Base-by-base conservation (phyloP, 1,284 basidiomycete genomes). In the Ganoderma boninense region DNA sequence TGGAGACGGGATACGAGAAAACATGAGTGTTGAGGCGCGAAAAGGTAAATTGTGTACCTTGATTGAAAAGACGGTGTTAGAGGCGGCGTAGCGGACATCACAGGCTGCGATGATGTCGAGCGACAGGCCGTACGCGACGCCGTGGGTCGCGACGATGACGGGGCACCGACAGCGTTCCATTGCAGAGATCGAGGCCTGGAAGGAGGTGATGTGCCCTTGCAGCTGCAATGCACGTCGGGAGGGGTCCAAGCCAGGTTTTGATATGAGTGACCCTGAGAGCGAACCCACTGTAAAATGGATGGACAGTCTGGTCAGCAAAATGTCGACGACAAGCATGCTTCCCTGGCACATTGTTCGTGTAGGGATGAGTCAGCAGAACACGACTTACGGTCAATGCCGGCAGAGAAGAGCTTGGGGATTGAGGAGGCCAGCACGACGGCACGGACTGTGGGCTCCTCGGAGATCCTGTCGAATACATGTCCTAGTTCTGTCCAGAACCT, bases 101-200 rank as follows among this genome's bases (percentile, higher is more conserved):
- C 95, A 95, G 0, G 93, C 92, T 0, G 87, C 84, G 20, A 94
- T 86, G 71, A 97, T 87, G 80, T 99, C 92, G 3, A 93, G 82
- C 0, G 89, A 95, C 0, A 97, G 86, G 0, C 97, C 97, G 63
- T 94, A 81, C 13, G 90, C 89, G 7, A 90, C 79, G 0, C 96
- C 95, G 77, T 97, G 92, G 0, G 94, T 84, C 0, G 97, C 96
- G 0, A 86, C 92, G 67, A 99, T 95, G 69, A 98, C 94, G 0
- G 97, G 97, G 77, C 93, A 91, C 0, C 88, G 87, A 74, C 91
- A 92, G n/a, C 87, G 82, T 74, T 95, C 90, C 0, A 95, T 87
- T 0, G 90, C 84, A 0, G 87, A 84, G 65, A 97, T 94, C 43
- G 89, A 89, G n/a, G 82, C 78, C 82, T 97, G 95, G 81, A 96